These are phyloP conservation scores for Lepidopterella palustris DNA, from an alignment of 495 filamentous ascomycete genomes.

Conservation along the genomic window DNA sequence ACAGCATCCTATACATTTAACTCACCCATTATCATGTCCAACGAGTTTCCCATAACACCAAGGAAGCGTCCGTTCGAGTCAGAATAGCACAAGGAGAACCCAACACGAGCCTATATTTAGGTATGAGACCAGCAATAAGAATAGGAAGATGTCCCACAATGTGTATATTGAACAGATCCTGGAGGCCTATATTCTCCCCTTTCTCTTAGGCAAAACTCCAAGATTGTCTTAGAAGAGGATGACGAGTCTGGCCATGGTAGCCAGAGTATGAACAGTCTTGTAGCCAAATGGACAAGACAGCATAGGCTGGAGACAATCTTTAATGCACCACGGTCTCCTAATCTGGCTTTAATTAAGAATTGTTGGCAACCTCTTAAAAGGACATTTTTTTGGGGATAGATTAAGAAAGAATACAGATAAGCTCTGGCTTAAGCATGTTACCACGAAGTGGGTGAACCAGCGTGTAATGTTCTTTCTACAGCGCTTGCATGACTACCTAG, in stretches of 20 bases:
- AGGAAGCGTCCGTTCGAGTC: background rate
- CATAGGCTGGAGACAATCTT: no score
- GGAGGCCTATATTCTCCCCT: background rate
- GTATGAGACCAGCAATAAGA: background rate
- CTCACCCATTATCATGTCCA: background rate
- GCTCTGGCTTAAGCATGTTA: background rate
- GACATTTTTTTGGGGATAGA: background rate
- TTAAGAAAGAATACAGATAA: background rate
- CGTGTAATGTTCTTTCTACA: no score
- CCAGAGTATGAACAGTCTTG: background rate
- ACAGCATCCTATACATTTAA: background rate
- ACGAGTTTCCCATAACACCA: background rate
- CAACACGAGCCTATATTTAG: background rate
- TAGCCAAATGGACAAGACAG: background rate
- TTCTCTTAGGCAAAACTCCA: background rate
- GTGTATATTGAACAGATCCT: background rate
- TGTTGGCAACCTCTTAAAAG: background rate
- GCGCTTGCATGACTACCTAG: no score
- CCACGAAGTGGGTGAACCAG: background rate
- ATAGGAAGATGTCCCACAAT: background rate
- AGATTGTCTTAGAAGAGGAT: background rate
- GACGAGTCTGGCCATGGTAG: no score
- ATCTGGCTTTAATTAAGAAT: background rate
- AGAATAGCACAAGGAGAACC: background rate
- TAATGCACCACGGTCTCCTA: background rate